These are phyloP conservation scores for Fusarium penzigii DNA, from an alignment of 2,329 filamentous ascomycete species.

Conservation along the genomic window DNA sequence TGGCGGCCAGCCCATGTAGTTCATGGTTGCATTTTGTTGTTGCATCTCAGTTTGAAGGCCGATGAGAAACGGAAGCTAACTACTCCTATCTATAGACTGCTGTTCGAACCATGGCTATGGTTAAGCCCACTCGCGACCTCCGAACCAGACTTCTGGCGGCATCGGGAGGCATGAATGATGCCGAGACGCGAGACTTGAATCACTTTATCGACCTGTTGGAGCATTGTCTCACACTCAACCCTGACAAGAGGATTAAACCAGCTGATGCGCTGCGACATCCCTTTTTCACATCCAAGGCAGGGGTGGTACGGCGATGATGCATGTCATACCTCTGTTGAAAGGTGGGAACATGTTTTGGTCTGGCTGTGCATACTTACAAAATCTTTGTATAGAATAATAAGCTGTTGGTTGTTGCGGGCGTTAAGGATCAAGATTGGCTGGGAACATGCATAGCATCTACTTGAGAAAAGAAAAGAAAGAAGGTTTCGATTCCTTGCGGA, in stretches of 20 bases:
- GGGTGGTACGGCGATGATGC: slow-evolving; percentile 26
- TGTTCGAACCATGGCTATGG: slow-evolving; percentile 65
- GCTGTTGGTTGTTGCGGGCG: neutral
- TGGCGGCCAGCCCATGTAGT: slow-evolving; percentile 18
- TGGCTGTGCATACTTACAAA: neutral
- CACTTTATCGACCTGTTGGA: slow-evolving; percentile 87
- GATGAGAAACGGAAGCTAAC: slow-evolving; percentile 21
- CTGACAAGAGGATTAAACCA: slow-evolving; percentile 87
- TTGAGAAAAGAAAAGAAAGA: neutral
- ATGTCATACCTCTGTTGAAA: slow-evolving; percentile 3
- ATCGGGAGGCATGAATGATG: slow-evolving; percentile 71
- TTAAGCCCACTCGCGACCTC: slow-evolving; percentile 79
- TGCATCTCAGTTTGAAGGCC: slow-evolving; percentile 15
- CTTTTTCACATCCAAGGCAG: slow-evolving; percentile 64
- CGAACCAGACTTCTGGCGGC: slow-evolving; percentile 77
- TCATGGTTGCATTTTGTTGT: slow-evolving; percentile 6
- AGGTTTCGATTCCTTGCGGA: neutral
- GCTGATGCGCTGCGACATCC: slow-evolving; percentile 85
- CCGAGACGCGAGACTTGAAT: slow-evolving; percentile 75
- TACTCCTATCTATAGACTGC: slow-evolving; percentile 53
- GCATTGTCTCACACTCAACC: slow-evolving; percentile 84
- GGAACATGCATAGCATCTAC: neutral
- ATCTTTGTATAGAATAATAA: neutral
- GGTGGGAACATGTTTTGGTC: slow-evolving; percentile 7
- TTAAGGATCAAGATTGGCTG: neutral